A percentile compares a stretch with the other conserved stretches of the same genome.
Evolutionary conservation across 768 basidiomycete genomes (phyloP).

Genomic region (Amanita pseudoporphyria): DNA sequence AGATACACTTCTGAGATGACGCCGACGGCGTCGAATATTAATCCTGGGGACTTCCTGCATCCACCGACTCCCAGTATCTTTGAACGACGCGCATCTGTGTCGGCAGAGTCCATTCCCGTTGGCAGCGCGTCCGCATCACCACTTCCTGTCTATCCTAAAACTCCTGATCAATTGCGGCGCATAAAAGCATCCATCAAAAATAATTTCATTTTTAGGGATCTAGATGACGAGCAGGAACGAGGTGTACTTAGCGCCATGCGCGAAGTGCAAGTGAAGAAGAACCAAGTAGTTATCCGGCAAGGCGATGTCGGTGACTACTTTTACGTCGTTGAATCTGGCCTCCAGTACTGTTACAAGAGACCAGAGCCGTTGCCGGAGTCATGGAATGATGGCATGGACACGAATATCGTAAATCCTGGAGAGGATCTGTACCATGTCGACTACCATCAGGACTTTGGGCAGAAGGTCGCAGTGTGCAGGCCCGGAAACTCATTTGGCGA

Average conservation of each 20-base stretch:
- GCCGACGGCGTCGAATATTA: slow-evolving; percentile 35
- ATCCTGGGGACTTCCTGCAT: slow-evolving; percentile 58
- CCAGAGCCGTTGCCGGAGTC: slow-evolving; percentile 55
- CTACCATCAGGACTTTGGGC: slow-evolving; percentile 64
- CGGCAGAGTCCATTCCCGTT: slow-evolving; percentile 91
- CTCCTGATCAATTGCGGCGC: slow-evolving; percentile 73
- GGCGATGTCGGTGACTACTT: slow-evolving; percentile 97
- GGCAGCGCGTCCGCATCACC: slow-evolving; percentile 55
- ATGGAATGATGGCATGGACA: slow-evolving; percentile 37
- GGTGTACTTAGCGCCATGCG: slow-evolving; percentile 95
- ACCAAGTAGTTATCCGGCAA: slow-evolving; percentile 91
- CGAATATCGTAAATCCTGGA: slow-evolving; percentile 27
- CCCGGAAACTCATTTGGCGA: slow-evolving; percentile 91
- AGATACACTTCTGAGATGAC: slow-evolving; percentile 32
- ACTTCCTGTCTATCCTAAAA: slow-evolving; percentile 71
- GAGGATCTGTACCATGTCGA: slow-evolving; percentile 56
- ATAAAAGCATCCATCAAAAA: slow-evolving; percentile 82
- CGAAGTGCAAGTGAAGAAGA: slow-evolving; percentile 60
- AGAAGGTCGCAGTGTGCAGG: slow-evolving; percentile 75
- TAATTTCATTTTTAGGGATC: slow-evolving; percentile 92
- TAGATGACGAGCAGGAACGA: slow-evolving; percentile 92
- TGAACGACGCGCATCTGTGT: slow-evolving; percentile 88
- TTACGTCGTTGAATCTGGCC: slow-evolving; percentile 90
- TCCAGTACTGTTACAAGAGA: slow-evolving; percentile 75
- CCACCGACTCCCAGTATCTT: slow-evolving; percentile 70